Evolutionary conservation across 2,329 filamentous ascomycete genomes (phyloP).

Genomic region (Acephala macrosclerotiorum): DNA sequence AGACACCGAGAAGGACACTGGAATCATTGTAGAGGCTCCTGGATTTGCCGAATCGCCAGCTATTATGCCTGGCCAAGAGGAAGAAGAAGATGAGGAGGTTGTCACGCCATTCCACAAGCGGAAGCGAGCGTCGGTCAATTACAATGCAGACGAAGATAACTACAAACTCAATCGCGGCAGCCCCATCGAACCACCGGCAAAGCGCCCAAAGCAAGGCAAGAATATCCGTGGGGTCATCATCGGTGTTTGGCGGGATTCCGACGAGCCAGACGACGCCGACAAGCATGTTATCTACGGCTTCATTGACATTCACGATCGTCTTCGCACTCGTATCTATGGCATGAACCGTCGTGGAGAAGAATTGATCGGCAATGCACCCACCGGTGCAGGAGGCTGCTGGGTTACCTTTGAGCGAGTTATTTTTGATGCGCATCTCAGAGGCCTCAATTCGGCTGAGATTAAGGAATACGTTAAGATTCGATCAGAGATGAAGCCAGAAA

Average conservation of each 20-base stretch:
- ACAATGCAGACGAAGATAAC: conserved; percentile 57
- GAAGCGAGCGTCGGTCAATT: conserved; percentile 60
- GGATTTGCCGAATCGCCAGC: conserved; percentile 31
- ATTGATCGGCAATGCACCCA: conserved; percentile 55
- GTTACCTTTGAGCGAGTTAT: conserved; percentile 68
- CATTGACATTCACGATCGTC: conserved; percentile 65
- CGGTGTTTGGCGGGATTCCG: conserved; percentile 68
- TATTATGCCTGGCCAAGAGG: conserved; percentile 36
- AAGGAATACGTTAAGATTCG: conserved; percentile 69
- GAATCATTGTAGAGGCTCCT: conserved; percentile 34
- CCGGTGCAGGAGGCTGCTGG: conserved; percentile 68
- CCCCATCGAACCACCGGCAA: conserved; percentile 32
- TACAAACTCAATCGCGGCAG: conserved; percentile 33
- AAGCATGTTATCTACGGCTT: conserved; percentile 69
- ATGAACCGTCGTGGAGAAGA: conserved; percentile 56
- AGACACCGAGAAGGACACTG: conserved; percentile 32
- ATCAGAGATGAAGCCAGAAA: conserved; percentile 44
- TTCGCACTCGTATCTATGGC: conserved; percentile 65
- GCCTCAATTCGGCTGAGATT: conserved; percentile 62
- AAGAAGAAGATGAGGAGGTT: conserved; percentile 46
- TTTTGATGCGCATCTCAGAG: conserved; percentile 63
- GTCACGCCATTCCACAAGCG: conserved; percentile 59
- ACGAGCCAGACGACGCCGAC: conserved; percentile 53
- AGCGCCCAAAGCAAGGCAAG: conserved; percentile 34
- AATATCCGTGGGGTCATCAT: conserved; percentile 49